These are phyloP conservation scores for Chaetomium olivaceum DNA, from an alignment of 2,329 filamentous ascomycete genomes.

Conservation along the genomic window DNA sequence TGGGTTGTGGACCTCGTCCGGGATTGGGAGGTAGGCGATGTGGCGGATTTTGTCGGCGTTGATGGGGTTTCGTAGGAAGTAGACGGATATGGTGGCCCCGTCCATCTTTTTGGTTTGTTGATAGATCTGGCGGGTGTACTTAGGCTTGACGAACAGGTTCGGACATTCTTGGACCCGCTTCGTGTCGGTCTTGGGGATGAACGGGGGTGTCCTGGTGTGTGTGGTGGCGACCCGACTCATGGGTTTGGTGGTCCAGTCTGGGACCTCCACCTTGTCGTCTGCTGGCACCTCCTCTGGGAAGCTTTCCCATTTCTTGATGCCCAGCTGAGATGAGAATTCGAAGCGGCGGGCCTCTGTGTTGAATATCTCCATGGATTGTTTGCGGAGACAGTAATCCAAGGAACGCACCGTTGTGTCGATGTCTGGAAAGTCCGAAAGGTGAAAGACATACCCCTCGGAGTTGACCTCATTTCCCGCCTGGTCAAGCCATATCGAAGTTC, in stretches of 20 bases:
- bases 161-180: slow-evolving; percentile 35
- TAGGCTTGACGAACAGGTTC: slow-evolving; percentile 35
- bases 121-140: slow-evolving; percentile 35
- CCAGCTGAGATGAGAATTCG: slow-evolving; percentile 30
- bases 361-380: neutral
- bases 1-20: no score
- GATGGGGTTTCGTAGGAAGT: no score
- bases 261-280: no score
- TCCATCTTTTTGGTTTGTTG: slow-evolving; percentile 45
- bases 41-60: no score
- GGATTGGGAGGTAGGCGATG: no score
- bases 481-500: neutral
- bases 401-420: slow-evolving; percentile 12
- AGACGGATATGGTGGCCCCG: slow-evolving; percentile 42
- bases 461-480: slow-evolving; percentile 22
- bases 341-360: slow-evolving; percentile 10
- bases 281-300: neutral
- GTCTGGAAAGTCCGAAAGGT: slow-evolving; percentile 8
- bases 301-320: slow-evolving; percentile 32
- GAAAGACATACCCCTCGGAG: slow-evolving; percentile 29
- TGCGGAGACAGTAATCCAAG: neutral
- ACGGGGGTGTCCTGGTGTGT: slow-evolving; percentile 26
- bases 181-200: slow-evolving; percentile 34
- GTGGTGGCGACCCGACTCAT: neutral
- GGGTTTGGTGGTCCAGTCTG: neutral